These are phyloP conservation scores for Brassica cretica DNA, from an alignment of 345 rosid genomes.

Conservation along the genomic window DNA sequence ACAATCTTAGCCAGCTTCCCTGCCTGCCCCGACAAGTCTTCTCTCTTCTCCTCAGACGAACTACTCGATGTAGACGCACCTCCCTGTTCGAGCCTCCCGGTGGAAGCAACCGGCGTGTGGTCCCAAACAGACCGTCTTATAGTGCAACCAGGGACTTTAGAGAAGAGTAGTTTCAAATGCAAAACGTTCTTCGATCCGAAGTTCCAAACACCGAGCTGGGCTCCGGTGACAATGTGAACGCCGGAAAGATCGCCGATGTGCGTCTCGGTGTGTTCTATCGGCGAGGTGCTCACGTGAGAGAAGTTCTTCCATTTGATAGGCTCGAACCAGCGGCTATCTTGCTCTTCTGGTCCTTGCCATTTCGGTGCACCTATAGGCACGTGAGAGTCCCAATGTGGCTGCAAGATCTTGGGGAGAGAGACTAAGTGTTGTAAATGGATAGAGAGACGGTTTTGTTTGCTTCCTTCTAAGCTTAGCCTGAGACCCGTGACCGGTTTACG, in stretches of 20 bases:
- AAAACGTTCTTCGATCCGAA: slow-evolving; percentile 89
- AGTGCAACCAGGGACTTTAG: slow-evolving; percentile 92
- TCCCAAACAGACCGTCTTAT: slow-evolving; percentile 97
- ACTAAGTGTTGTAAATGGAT: slow-evolving; percentile 93
- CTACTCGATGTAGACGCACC: slow-evolving; percentile 62
- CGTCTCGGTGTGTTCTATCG: slow-evolving; percentile 76
- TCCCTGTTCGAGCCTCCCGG: slow-evolving; percentile 41
- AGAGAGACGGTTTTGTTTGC: slow-evolving; percentile 81
- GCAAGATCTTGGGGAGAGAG: slow-evolving; percentile 91
- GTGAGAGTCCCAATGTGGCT: slow-evolving; percentile 96
- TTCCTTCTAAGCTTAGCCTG: slow-evolving; percentile 81
- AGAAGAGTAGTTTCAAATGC: slow-evolving; percentile 90
- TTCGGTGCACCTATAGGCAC: slow-evolving; percentile 95
- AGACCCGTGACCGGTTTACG: slow-evolving; percentile 96
- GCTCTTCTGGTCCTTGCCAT: slow-evolving; percentile 99
- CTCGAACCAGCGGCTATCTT: slow-evolving; percentile 98
- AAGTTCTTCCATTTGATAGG: slow-evolving; percentile 98
- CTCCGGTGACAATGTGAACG: slow-evolving; percentile 91
- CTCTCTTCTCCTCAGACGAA: slow-evolving; percentile 55
- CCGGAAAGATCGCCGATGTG: slow-evolving; percentile 95
- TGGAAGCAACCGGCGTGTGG: slow-evolving; percentile 65
- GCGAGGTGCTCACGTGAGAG: slow-evolving; percentile 98
- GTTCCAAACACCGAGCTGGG: slow-evolving; percentile 94
- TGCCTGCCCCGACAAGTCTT: slow-evolving; percentile 55
- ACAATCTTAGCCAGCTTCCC: slow-evolving; percentile 81